Evolutionary conservation across 768 basidiomycete species (phyloP).

Genomic region (Russula earlei): DNA sequence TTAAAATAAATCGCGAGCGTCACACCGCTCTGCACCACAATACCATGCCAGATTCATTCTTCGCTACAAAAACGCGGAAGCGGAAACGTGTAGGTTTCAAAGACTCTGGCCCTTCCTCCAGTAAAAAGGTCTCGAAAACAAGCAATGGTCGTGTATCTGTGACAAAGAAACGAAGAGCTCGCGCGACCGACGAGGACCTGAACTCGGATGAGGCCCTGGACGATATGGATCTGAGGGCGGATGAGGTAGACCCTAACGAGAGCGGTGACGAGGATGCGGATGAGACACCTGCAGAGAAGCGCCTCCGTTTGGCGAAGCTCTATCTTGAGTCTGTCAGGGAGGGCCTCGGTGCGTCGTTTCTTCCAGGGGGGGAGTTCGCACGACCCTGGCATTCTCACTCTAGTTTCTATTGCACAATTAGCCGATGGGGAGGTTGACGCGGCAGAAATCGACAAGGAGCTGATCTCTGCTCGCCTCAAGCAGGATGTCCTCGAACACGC

Average conservation of each 20-base stretch:
- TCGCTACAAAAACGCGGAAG: constrained; percentile 55
- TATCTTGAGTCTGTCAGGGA: constrained; percentile 83
- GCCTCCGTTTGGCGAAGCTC: constrained; percentile 80
- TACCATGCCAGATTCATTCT: constrained; percentile 81
- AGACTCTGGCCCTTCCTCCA: constrained; percentile 26
- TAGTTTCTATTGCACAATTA: constrained; percentile 18
- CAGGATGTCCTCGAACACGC: constrained; percentile 87
- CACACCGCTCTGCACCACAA: not conserved
- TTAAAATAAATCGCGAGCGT: too few species aligned
- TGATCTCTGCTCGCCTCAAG: constrained; percentile 83
- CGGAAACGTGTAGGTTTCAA: constrained; percentile 42
- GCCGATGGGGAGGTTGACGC: constrained; percentile 92
- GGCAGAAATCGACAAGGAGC: constrained; percentile 87
- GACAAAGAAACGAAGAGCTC: constrained; percentile 21
- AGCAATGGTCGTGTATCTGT: constrained; percentile 19
- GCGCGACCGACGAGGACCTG: constrained; percentile 50
- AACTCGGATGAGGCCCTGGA: constrained; percentile 55
- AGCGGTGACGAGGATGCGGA: constrained; percentile 79
- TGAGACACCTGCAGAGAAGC: constrained; percentile 90
- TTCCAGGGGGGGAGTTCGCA: not conserved
- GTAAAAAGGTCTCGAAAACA: constrained; percentile 26
- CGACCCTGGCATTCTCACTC: not conserved
- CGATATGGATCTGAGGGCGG: constrained; percentile 61
- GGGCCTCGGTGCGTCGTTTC: constrained; percentile 40
- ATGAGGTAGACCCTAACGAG: constrained; percentile 43